Conservation (phyloP, 2,329 filamentous ascomycete genomes). For the Apiospora aurea region DNA sequence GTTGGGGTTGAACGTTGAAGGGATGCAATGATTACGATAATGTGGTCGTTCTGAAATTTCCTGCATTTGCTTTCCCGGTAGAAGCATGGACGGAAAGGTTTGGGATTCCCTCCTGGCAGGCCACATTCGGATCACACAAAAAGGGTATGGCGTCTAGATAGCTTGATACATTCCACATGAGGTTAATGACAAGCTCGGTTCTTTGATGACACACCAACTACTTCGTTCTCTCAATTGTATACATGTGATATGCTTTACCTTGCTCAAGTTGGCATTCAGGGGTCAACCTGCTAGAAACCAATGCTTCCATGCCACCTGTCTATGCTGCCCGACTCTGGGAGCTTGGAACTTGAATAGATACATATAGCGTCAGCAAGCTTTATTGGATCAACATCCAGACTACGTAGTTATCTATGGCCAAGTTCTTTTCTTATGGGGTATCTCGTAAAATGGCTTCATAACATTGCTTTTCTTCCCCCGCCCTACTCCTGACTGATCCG, state of each 20-base stretch:
- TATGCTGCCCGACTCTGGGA: background rate
- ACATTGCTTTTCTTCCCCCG: conserved; percentile 29
- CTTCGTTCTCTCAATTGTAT: background rate
- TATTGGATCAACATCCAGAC: conserved; percentile 1
- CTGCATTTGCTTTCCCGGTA: conserved; percentile 33
- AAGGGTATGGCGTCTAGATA: conserved; percentile 60
- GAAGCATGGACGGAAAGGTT: conserved; percentile 38
- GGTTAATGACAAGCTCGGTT: conserved; percentile 48
- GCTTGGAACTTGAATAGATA: too few relatives aligned
- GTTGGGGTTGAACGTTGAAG: conserved; percentile 19
- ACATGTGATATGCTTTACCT: background rate
- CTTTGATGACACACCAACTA: conserved; percentile 36
- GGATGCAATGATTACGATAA: conserved; percentile 22
- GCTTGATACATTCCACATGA: conserved; percentile 49
- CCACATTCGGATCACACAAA: conserved; percentile 32
- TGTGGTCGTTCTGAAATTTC: conserved; percentile 22
- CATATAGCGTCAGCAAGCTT: background rate
- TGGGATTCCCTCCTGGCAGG: conserved; percentile 35
- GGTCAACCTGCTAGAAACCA: background rate
- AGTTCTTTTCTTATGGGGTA: conserved; percentile 5
- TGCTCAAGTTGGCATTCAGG: background rate
- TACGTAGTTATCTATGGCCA: conserved; percentile 6
- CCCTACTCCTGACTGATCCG: conserved; percentile 67
- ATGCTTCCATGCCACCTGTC: background rate
- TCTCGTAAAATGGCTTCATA: conserved; percentile 10